A percentile compares a stretch with the other conserved stretches of the same genome.
These are phyloP conservation scores for Penicillium diatomitis DNA, from an alignment of 495 filamentous ascomycete species.

Conservation along the genomic window DNA sequence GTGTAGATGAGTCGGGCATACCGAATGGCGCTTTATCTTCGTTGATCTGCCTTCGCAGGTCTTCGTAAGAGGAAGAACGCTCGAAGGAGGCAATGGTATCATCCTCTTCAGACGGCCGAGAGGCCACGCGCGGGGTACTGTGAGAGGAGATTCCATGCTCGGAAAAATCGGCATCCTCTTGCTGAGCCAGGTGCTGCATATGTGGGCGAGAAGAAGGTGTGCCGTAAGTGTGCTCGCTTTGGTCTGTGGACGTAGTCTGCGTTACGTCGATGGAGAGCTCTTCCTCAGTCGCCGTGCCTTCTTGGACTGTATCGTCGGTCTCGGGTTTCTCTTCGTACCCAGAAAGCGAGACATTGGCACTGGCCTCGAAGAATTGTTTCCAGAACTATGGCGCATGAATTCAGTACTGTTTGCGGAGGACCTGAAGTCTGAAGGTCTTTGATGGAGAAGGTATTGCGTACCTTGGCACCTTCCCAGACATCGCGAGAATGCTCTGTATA, in stretches of 20 bases:
- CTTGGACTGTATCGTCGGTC: conserved; percentile 38
- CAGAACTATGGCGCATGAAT: conserved; percentile 57
- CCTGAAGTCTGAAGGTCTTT: neutral
- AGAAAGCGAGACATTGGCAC: conserved; percentile 93
- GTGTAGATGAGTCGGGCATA: conserved; percentile 31
- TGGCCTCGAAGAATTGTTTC: conserved; percentile 99
- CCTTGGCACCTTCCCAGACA: conserved; percentile 97
- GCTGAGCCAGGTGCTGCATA: conserved; percentile 15
- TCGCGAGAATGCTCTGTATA: conserved; percentile 89
- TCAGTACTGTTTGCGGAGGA: too few species aligned
- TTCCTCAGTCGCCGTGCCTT: conserved; percentile 42
- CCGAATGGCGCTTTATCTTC: conserved; percentile 24
- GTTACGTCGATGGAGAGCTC: conserved; percentile 41
- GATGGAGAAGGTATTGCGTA: conserved; percentile 2
- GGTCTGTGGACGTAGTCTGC: conserved; percentile 21
- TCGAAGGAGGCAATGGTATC: conserved; percentile 51
- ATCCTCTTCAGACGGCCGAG: conserved; percentile 42
- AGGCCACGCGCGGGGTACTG: conserved; percentile 43
- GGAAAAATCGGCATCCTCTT: conserved; percentile 45
- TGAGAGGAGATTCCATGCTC: conserved; percentile 47
- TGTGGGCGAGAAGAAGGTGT: conserved; percentile 25
- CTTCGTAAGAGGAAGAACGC: conserved; percentile 28
- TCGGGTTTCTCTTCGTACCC: conserved; percentile 77
- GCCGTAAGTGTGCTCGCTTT: conserved; percentile 23
- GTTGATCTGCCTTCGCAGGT: conserved; percentile 21